phyloP scores from a whole-genome alignment of 202 grass and related monocot genomes.

The Saccharum hybrid region DNA sequence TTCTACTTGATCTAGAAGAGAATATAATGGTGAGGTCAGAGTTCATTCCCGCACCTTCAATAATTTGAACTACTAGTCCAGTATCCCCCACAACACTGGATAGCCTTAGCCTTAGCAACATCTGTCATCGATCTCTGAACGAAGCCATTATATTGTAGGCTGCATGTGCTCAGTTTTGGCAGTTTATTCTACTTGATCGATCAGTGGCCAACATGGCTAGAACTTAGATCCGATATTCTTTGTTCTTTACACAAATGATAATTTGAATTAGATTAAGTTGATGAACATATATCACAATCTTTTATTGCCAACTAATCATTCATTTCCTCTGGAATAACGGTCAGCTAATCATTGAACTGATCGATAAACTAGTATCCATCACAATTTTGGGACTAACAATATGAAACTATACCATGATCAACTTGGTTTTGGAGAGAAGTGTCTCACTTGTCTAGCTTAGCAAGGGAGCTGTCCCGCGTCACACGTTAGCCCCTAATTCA shows the following conservation, averaged over 20 bases:
- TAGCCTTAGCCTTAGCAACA: conserved; percentile 22
- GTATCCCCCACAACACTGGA: conserved; percentile 36
- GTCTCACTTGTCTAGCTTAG: neutral
- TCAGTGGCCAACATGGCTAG: conserved; percentile 23
- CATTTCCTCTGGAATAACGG: neutral
- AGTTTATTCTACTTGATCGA: conserved; percentile 7
- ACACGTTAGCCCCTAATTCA: conserved; percentile 4
- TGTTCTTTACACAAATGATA: conserved; percentile 4
- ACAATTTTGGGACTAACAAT: conserved; percentile 10
- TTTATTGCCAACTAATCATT: neutral
- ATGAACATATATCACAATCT: neutral
- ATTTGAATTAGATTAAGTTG: neutral
- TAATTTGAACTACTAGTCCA: conserved; percentile 53
- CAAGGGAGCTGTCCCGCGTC: neutral
- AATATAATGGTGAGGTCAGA: conserved; percentile 58
- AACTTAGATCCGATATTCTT: conserved; percentile 12
- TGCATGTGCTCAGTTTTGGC: neutral
- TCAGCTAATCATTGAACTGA: neutral
- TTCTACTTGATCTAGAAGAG: conserved; percentile 53
- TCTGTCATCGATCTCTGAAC: conserved; percentile 8
- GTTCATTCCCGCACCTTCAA: conserved; percentile 48
- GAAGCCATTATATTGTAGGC: conserved; percentile 11
- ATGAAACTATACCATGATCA: neutral
- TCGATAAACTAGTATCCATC: too few species aligned
- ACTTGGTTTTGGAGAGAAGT: neutral